Evolutionary conservation across 805 yeast species (phyloP).

Genomic region (Isabelozyma pseudorhagii): DNA sequence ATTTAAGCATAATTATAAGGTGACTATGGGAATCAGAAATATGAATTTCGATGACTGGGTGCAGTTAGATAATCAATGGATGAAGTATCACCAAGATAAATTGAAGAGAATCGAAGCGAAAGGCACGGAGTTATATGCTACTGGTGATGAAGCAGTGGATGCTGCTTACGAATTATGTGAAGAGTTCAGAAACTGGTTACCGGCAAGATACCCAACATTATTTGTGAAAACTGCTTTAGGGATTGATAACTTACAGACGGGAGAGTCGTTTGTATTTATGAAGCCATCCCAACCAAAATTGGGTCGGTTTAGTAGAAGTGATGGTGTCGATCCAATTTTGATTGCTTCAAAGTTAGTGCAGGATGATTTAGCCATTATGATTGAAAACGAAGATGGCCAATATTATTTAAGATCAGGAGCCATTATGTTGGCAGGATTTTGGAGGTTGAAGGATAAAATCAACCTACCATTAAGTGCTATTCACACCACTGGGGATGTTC

Average conservation of each 20-base stretch:
- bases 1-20: conserved; percentile 59
- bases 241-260: conserved; percentile 49
- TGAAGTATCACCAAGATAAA: conserved; percentile 51
- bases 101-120: conserved; percentile 44
- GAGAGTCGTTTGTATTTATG: conserved; percentile 43
- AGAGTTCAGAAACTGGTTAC: conserved; percentile 52
- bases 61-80: conserved; percentile 67
- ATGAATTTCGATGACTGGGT: conserved; percentile 65
- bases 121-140: conserved; percentile 48
- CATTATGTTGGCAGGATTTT: conserved; percentile 63
- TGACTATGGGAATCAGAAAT: conserved; percentile 67
- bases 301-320: conserved; percentile 16
- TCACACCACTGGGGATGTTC: conserved; percentile 68
- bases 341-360: conserved; percentile 58
- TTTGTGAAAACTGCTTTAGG: conserved; percentile 47
- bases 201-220: conserved; percentile 55
- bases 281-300: conserved; percentile 8
- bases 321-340: conserved; percentile 53
- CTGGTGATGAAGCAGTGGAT: conserved; percentile 46
- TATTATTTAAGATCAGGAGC: conserved; percentile 60
- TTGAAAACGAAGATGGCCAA: conserved; percentile 56
- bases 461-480: conserved; percentile 53
- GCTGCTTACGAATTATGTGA: conserved; percentile 56
- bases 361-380: conserved; percentile 67
- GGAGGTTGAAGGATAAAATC: conserved; percentile 63